Conservation (phyloP, 257 asterid genomes). For the Salvia rosmarinus region DNA sequence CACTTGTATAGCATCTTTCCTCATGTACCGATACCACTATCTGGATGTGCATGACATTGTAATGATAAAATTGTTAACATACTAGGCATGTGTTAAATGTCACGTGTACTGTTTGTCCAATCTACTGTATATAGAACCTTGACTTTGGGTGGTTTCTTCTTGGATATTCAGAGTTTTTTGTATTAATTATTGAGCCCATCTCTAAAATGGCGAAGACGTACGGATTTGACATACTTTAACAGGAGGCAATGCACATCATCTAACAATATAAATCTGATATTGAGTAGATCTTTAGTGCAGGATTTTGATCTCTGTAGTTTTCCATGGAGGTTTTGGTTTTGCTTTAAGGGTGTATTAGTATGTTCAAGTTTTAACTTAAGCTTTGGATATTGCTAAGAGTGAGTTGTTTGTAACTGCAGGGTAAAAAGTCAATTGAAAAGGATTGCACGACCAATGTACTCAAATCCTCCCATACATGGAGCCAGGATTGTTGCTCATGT, state of each 20-base stretch:
- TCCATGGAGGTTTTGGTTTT: not conserved
- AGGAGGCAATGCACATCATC: not conserved
- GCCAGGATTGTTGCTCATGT: slow-evolving; percentile 90
- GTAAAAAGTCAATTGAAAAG: slow-evolving; percentile 94
- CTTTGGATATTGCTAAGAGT: slow-evolving; percentile 3
- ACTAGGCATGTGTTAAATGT: not conserved
- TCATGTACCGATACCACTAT: not conserved
- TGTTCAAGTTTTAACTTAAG: not conserved
- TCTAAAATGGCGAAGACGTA: not conserved
- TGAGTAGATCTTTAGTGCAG: not conserved
- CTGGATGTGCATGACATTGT: slow-evolving; percentile 10
- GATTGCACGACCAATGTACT: slow-evolving; percentile 97
- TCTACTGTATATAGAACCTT: not conserved
- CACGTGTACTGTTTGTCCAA: not conserved
- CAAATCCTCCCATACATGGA: slow-evolving; percentile 96
- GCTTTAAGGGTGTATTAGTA: not conserved
- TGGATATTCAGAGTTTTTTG: not conserved
- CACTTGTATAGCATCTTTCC: not conserved
- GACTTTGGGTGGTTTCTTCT: not conserved
- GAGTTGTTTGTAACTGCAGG: slow-evolving; percentile 47
- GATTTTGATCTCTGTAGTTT: not conserved
- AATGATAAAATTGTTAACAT: not conserved
- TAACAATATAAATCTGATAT: not conserved
- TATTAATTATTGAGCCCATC: too few species aligned
- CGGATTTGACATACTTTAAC: not conserved